Conservation (phyloP, 2,329 filamentous ascomycete species). For the Aspergillus ochraceoroseus region DNA sequence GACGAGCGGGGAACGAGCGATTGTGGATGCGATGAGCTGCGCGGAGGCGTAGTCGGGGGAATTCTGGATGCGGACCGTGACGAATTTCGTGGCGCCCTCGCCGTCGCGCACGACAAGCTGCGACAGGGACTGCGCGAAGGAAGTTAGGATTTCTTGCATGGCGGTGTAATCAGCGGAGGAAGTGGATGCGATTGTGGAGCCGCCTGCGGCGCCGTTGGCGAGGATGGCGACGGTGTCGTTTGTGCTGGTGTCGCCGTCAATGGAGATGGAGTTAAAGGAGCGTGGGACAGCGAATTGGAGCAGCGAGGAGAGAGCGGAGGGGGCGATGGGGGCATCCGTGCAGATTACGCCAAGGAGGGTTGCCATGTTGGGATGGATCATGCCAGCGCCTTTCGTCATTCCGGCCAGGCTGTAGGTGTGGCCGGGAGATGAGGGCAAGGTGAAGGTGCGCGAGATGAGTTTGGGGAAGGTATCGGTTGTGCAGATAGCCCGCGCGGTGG, state of each 20-base stretch:
- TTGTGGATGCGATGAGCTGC: slow-evolving; percentile 75
- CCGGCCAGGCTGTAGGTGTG: slow-evolving; percentile 80
- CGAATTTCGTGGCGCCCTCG: slow-evolving; percentile 96
- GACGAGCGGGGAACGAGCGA: slow-evolving; percentile 86
- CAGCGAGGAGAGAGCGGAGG: slow-evolving; percentile 61
- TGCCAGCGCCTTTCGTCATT: slow-evolving; percentile 96
- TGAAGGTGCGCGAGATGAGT: slow-evolving; percentile 78
- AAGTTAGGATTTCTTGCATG: slow-evolving; percentile 65
- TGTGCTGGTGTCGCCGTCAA: slow-evolving; percentile 95
- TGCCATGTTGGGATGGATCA: slow-evolving; percentile 99
- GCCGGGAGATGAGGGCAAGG: slow-evolving; percentile 70
- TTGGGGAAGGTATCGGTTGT: slow-evolving; percentile 99
- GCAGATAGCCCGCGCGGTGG: slow-evolving; percentile 84
- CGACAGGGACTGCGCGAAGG: slow-evolving; percentile 76
- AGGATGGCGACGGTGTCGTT: slow-evolving; percentile 93
- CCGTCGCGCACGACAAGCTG: slow-evolving; percentile 93
- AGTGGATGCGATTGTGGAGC: slow-evolving; percentile 54
- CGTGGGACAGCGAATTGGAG: slow-evolving; percentile 70
- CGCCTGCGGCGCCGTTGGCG: slow-evolving; percentile 90
- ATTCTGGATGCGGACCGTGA: slow-evolving; percentile 80
- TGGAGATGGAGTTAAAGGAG: slow-evolving; percentile 94
- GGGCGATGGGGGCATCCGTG: slow-evolving; percentile 78
- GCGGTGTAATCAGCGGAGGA: slow-evolving; percentile 61
- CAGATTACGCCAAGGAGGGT: slow-evolving; percentile 87
- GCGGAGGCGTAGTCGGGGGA: slow-evolving; percentile 65